Percentiles rank a stretch among this genome's conserved stretches.
These are phyloP conservation scores for Trichoderma sp. DNA, from an alignment of 2,329 filamentous ascomycete species.

Conservation along the genomic window DNA sequence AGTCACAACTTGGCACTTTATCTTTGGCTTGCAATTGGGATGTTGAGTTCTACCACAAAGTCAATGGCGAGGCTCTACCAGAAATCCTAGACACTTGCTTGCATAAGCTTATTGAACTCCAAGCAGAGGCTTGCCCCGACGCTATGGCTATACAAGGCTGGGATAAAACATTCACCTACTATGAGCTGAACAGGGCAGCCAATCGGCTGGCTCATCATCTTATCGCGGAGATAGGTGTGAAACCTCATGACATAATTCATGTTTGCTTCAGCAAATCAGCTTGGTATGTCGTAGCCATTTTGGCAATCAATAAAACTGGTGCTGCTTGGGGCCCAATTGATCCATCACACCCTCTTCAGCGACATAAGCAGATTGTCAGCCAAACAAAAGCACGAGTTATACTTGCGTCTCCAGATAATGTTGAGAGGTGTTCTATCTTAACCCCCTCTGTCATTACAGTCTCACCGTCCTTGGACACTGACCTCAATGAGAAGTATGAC, in stretches of 20 bases:
- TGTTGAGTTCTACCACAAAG: background rate
- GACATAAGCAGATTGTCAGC: slow-evolving; percentile 4
- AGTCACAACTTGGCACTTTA: background rate
- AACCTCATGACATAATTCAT: background rate
- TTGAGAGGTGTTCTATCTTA: background rate
- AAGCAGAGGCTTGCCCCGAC: background rate
- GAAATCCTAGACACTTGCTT: background rate
- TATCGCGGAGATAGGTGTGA: background rate
- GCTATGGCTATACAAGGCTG: background rate
- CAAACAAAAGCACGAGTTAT: background rate
- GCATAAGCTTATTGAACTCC: background rate
- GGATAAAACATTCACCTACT: background rate
- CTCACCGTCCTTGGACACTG: background rate
- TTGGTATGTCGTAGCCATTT: background rate
- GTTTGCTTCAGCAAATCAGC: slow-evolving; percentile 11
- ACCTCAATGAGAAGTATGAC: background rate
- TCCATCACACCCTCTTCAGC: background rate
- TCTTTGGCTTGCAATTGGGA: background rate
- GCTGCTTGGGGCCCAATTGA: background rate
- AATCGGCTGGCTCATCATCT: background rate
- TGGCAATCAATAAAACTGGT: slow-evolving; percentile 6
- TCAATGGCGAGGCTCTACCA: background rate
- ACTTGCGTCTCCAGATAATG: background rate
- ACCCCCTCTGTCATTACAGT: background rate
- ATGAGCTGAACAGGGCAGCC: background rate